These are phyloP conservation scores for Schoenoplectus triqueter DNA, from an alignment of 202 grass and related monocot species.

Conservation along the genomic window DNA sequence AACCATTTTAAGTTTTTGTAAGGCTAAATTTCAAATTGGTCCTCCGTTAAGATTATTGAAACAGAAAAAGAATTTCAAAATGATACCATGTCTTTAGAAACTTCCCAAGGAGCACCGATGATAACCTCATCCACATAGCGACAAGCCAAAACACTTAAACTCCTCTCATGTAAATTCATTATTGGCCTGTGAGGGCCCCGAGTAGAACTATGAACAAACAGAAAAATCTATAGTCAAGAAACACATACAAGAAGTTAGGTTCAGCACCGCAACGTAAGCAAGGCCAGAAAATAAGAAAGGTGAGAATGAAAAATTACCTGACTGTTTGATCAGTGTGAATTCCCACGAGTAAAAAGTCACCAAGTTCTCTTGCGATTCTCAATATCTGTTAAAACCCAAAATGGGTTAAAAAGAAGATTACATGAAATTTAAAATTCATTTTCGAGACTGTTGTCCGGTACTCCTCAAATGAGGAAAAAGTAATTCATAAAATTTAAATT, in stretches of 20 bases:
- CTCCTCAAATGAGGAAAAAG: not conserved
- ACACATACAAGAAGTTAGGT: conserved; percentile 15
- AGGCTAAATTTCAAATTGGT: not conserved
- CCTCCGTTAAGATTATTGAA: not conserved
- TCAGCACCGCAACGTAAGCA: not conserved
- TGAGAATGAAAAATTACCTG: conserved; percentile 55
- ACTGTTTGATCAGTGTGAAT: conserved; percentile 98
- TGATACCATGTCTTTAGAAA: conserved; percentile 91
- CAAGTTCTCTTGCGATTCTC: conserved; percentile 89
- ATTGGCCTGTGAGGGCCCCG: conserved; percentile 90
- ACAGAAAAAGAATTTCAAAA: conserved; percentile 1
- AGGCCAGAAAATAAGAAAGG: conserved; percentile 3
- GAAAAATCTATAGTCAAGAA: conserved; percentile 22
- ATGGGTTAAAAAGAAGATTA: no score
- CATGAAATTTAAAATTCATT: not conserved
- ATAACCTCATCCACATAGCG: conserved; percentile 99
- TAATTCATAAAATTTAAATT: not conserved
- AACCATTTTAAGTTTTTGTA: not conserved
- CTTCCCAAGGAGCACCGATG: conserved; percentile 88
- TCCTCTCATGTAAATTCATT: conserved; percentile 97
- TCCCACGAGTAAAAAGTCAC: conserved; percentile 93
- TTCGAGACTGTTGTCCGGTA: not conserved
- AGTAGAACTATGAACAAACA: conserved; percentile 57
- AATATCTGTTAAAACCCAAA: conserved; percentile 61
- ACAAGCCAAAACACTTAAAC: conserved; percentile 96